Conservation (phyloP, 75 land plant genomes). For the Larix kaempferi region DNA sequence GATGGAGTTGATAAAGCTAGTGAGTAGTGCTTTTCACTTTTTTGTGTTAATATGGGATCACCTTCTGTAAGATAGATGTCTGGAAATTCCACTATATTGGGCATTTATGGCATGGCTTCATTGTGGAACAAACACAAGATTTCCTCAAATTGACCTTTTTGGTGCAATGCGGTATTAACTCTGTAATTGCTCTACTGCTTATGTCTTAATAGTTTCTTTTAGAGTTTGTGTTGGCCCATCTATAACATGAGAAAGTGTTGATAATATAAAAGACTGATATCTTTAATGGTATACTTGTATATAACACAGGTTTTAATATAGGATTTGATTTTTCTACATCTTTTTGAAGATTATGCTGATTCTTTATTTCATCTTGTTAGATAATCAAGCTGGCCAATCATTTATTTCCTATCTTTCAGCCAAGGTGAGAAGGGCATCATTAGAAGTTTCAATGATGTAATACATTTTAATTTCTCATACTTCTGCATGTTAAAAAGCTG, state of each 20-base stretch:
- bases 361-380: slow-evolving; percentile 32
- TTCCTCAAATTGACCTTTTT: not conserved
- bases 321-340: not conserved
- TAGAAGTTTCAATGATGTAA: not conserved
- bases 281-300: not conserved
- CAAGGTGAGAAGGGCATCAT: slow-evolving; percentile 47
- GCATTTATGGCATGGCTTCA: not conserved
- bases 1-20: not conserved
- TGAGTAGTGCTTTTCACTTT: not conserved
- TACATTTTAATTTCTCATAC: not conserved
- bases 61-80: too few relatives aligned
- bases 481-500: not conserved
- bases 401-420: slow-evolving; percentile 71
- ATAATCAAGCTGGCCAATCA: slow-evolving; percentile 63
- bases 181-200: not conserved
- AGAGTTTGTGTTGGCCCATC: not conserved
- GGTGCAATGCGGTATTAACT: not conserved
- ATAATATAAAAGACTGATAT: not conserved
- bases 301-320: not conserved
- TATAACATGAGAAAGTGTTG: not conserved
- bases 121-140: not conserved
- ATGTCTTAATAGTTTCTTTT: not conserved
- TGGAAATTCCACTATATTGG: not conserved
- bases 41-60: too few relatives aligned
- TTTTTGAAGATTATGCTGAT: slow-evolving; percentile 3